Conservation (phyloP, 139 green algal genomes). For the Coccomyxa sp. region DNA sequence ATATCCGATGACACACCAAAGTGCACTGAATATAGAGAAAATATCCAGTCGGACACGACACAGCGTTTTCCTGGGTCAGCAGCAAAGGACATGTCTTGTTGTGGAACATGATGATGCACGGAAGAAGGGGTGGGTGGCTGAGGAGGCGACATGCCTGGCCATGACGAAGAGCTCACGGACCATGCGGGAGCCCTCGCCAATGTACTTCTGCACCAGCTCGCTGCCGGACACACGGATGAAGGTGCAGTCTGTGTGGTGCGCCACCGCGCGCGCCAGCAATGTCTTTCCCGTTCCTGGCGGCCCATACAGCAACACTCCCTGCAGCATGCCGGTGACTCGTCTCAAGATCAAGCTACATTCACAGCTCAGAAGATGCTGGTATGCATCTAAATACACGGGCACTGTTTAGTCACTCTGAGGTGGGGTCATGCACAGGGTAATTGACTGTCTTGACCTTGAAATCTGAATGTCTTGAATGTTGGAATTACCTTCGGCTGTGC, state of each 20-base stretch:
- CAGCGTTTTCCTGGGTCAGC: too few relatives aligned
- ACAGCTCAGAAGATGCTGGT: too few relatives aligned
- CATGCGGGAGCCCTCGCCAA: slow-evolving; percentile 98
- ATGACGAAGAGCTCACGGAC: slow-evolving; percentile 99
- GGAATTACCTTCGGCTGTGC: slow-evolving; percentile 89
- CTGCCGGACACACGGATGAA: slow-evolving; percentile 97
- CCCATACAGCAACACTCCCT: slow-evolving; percentile 80
- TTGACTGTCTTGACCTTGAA: background rate
- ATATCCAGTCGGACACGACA: too few relatives aligned
- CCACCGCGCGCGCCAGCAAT: slow-evolving; percentile 86
- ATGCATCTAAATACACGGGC: too few relatives aligned
- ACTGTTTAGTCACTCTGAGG: too few relatives aligned
- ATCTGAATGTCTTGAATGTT: background rate
- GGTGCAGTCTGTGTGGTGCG: slow-evolving; percentile 99
- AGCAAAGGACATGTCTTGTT: too few relatives aligned
- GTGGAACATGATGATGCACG: too few relatives aligned
- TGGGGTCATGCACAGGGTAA: background rate
- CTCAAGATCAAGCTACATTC: too few relatives aligned
- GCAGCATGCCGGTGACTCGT: background rate
- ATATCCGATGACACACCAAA: too few relatives aligned
- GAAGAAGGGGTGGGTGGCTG: too few relatives aligned
- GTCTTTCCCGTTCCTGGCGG: slow-evolving; percentile 82
- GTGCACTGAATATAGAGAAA: too few relatives aligned
- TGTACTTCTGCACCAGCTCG: slow-evolving; percentile 99
- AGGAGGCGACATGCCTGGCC: slow-evolving; percentile 61